Evolutionary conservation across 257 asterid genomes (phyloP).

Genomic region (Solanum etuberosum): DNA sequence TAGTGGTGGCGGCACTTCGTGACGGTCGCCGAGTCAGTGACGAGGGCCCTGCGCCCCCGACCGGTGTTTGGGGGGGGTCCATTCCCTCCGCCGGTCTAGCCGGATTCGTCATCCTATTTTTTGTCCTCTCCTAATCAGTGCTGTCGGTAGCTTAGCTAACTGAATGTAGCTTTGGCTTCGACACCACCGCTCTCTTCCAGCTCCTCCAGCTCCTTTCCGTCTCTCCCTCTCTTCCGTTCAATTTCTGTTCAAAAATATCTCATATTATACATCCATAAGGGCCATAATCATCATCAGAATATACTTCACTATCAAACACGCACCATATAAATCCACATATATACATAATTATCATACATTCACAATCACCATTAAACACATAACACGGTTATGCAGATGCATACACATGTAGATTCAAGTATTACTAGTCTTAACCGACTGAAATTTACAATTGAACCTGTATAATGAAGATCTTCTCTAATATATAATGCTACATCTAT

Average conservation of each 20-base stretch:
- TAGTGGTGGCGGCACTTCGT: conserved; percentile 78
- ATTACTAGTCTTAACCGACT: neutral
- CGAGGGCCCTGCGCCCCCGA: conserved; percentile 8
- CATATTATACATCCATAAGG: neutral
- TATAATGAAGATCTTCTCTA: neutral
- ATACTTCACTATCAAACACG: neutral
- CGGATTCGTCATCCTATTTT: neutral
- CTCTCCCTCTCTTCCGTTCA: neutral
- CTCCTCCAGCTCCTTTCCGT: neutral
- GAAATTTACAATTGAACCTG: neutral
- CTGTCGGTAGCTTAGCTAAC: conserved; percentile 1
- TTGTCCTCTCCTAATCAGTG: neutral
- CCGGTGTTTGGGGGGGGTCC: neutral
- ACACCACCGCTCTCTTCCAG: conserved; percentile 1
- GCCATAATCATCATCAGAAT: neutral
- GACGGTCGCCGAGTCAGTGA: conserved; percentile 68
- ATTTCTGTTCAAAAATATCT: neutral
- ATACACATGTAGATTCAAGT: neutral
- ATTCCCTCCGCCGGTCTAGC: neutral
- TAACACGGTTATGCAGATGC: neutral
- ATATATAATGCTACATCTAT: neutral
- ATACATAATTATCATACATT: neutral
- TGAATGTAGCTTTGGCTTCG: neutral
- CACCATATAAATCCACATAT: neutral
- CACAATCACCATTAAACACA: neutral